Conservation (phyloP, 148 eudicot species). For the Fallopia convolvulus region DNA sequence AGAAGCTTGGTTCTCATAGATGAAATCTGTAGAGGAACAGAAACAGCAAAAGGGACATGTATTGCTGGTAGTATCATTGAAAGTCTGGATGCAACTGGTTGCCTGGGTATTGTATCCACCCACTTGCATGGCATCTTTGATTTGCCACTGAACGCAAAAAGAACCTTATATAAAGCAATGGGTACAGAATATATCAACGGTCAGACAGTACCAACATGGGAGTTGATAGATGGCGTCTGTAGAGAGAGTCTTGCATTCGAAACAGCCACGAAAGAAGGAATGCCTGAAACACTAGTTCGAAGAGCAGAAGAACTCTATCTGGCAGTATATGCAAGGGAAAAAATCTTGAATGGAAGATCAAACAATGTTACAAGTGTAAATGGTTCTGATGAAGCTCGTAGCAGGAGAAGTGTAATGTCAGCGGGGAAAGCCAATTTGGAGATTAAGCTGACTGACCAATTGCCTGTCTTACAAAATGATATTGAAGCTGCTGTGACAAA, state of each 20-base stretch:
- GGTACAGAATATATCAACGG: slow-evolving; percentile 56
- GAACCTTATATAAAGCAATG: slow-evolving; percentile 67
- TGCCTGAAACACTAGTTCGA: slow-evolving; percentile 54
- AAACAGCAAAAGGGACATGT: slow-evolving; percentile 92
- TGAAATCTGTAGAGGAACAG: slow-evolving; percentile 96
- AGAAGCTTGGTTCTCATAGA: slow-evolving; percentile 91
- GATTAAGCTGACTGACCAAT: slow-evolving; percentile 11
- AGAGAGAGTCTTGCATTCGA: slow-evolving; percentile 97
- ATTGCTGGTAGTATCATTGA: slow-evolving; percentile 93
- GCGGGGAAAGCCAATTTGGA: slow-evolving; percentile 1
- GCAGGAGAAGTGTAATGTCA: slow-evolving; percentile 6
- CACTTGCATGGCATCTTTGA: slow-evolving; percentile 90
- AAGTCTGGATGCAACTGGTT: slow-evolving; percentile 62
- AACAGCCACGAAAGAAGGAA: slow-evolving; percentile 86
- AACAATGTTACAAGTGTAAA: slow-evolving; percentile 10
- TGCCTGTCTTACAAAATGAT: slow-evolving; percentile 31
- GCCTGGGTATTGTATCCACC: slow-evolving; percentile 87
- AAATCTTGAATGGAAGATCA: slow-evolving; percentile 17
- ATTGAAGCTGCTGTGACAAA: slow-evolving; percentile 42
- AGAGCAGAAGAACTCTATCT: slow-evolving; percentile 75
- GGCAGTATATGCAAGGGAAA: slow-evolving; percentile 39
- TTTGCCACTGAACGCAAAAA: slow-evolving; percentile 56
- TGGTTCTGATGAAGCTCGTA: slow-evolving; percentile 15
- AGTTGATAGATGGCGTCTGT: slow-evolving; percentile 84
- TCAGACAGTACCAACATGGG: slow-evolving; percentile 80